Percentiles rank a stretch among this genome's conserved stretches.
These are phyloP conservation scores for Xylariales sp. DNA, from an alignment of 2,329 filamentous ascomycete species.

Conservation along the genomic window DNA sequence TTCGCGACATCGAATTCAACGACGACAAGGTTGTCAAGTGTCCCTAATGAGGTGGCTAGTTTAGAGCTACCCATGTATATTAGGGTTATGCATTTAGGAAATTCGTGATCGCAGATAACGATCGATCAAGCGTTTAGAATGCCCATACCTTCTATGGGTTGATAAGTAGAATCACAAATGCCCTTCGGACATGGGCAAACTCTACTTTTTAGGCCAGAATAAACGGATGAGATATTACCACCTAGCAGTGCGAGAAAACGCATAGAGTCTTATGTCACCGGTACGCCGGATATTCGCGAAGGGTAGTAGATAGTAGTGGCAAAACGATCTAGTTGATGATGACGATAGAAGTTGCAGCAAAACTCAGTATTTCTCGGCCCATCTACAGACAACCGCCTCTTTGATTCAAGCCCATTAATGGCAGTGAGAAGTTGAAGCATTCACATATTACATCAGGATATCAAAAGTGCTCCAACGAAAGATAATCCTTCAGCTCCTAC, in stretches of 20 bases:
- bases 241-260: not conserved
- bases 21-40: slow-evolving; percentile 78
- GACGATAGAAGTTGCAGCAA: not conserved
- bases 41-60: slow-evolving; percentile 56
- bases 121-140: slow-evolving; percentile 34
- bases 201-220: not conserved
- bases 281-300: slow-evolving; percentile 1
- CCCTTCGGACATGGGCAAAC: not conserved
- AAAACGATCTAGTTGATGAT: slow-evolving; percentile 1
- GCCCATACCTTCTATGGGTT: slow-evolving; percentile 5
- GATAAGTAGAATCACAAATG: slow-evolving; percentile 5
- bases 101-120: slow-evolving; percentile 38
- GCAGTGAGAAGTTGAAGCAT: not conserved
- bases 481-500: not conserved
- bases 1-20: slow-evolving; percentile 85
- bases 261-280: not conserved
- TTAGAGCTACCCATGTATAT: slow-evolving; percentile 48
- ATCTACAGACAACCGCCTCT: not conserved
- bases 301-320: not conserved
- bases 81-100: slow-evolving; percentile 44
- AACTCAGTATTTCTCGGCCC: not conserved
- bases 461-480: not conserved
- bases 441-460: not conserved
- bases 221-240: slow-evolving; percentile 2
- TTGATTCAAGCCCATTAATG: not conserved